These are phyloP conservation scores for Kickxella alabastrina DNA, from an alignment of 192 early-diverging fungal species.

Conservation along the genomic window DNA sequence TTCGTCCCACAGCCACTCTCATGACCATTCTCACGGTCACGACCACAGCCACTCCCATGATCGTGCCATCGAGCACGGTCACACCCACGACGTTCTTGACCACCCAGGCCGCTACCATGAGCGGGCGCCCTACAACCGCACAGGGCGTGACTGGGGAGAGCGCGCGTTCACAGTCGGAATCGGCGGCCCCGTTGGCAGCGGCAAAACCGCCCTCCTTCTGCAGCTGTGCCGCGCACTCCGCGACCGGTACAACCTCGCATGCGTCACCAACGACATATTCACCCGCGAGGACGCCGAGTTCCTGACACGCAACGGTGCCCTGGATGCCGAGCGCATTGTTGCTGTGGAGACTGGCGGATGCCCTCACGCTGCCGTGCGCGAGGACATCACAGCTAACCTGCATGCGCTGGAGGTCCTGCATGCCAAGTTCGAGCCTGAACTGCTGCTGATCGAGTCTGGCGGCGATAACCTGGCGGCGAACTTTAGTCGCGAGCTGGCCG, in stretches of 20 bases:
- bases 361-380: constrained; percentile 91
- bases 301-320: constrained; percentile 80
- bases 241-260: constrained; percentile 77
- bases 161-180: constrained; percentile 94
- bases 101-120: constrained; percentile 78
- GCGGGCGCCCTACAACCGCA: constrained; percentile 67
- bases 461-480: constrained; percentile 92
- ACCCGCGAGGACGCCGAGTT: constrained; percentile 97
- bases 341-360: constrained; percentile 97
- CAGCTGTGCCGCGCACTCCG: constrained; percentile 81
- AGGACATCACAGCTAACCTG: constrained; percentile 95
- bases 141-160: constrained; percentile 81
- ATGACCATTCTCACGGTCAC: constrained; percentile 24
- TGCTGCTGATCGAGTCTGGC: constrained; percentile 89
- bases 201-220: constrained; percentile 92
- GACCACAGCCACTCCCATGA: constrained; percentile 51
- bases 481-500: constrained; percentile 74
- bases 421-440: constrained; percentile 74
- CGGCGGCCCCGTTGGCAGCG: constrained; percentile 92
- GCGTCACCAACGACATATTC: constrained; percentile 98
- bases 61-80: constrained; percentile 71
- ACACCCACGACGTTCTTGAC: constrained; percentile 88
- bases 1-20: constrained; percentile 11
- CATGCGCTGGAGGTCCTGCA: constrained; percentile 84
- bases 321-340: constrained; percentile 80